These are phyloP conservation scores for Leccinum disarticulatum DNA, from an alignment of 768 basidiomycete species.

Conservation along the genomic window DNA sequence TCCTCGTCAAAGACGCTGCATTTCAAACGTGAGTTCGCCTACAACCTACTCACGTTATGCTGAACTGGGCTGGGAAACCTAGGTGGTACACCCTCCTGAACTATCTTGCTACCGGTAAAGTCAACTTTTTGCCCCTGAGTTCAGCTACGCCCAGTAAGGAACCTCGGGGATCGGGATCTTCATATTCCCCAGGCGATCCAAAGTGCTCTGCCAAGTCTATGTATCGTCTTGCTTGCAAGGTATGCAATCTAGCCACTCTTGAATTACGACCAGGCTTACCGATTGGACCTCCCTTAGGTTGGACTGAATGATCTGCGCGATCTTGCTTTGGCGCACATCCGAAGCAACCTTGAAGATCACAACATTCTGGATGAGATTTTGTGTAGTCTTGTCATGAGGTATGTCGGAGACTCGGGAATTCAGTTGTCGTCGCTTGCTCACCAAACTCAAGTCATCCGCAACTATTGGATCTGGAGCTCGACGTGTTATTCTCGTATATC, in stretches of 20 bases:
- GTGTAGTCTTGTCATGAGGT: constrained; percentile 21
- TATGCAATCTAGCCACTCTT: constrained; percentile 3
- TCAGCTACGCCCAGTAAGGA: too few relatives aligned
- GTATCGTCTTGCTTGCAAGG: constrained; percentile 44
- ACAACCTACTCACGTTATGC: too few relatives aligned
- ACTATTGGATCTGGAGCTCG: constrained; percentile 26
- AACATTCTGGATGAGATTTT: constrained; percentile 27
- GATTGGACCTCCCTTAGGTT: constrained; percentile 11
- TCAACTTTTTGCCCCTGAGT: too few relatives aligned
- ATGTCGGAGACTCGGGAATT: background rate
- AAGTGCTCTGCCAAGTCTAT: constrained; percentile 45
- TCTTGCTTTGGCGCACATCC: constrained; percentile 20
- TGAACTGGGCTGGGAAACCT: too few relatives aligned
- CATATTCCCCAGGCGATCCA: constrained; percentile 1
- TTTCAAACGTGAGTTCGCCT: too few relatives aligned
- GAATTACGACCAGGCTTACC: too few relatives aligned
- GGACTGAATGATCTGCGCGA: constrained; percentile 19
- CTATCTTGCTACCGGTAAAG: too few relatives aligned
- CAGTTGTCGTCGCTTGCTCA: background rate
- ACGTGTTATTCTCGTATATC: constrained; percentile 16
- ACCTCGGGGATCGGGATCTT: too few relatives aligned
- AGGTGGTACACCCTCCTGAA: too few relatives aligned
- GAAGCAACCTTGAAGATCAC: constrained; percentile 17
- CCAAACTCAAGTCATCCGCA: constrained; percentile 9
- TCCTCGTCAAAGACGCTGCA: too few relatives aligned